A percentile compares a stretch with the other conserved stretches of the same genome.
Conservation (phyloP, 495 filamentous ascomycete genomes). For the Hyaloscypha hepaticicola region DNA sequence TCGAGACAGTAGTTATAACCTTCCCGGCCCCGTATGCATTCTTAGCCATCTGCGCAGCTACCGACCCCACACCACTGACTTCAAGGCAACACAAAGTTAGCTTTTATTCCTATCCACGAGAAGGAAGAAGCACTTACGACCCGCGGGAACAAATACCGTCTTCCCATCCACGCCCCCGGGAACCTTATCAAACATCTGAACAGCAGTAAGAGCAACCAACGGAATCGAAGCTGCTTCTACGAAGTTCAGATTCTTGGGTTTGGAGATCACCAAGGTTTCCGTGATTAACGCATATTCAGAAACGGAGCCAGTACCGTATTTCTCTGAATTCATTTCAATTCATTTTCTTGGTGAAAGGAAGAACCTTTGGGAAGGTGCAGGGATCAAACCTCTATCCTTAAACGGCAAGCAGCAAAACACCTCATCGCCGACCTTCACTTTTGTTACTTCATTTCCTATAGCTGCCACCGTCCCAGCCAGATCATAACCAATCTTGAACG, state of each 20-base stretch:
- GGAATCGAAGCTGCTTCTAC: slow-evolving; percentile 38
- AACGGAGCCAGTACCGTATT: slow-evolving; percentile 29
- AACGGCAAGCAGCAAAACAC: slow-evolving; percentile 41
- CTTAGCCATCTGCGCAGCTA: slow-evolving; percentile 50
- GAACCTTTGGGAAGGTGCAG: slow-evolving; percentile 1
- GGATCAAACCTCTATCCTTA: slow-evolving; percentile 12
- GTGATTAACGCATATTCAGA: slow-evolving; percentile 40
- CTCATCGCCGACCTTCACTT: slow-evolving; percentile 48
- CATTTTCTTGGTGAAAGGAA: not conserved
- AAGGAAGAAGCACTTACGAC: slow-evolving; percentile 26
- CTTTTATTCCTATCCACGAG: not conserved
- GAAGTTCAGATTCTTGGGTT: slow-evolving; percentile 38
- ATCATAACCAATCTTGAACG: slow-evolving; percentile 45
- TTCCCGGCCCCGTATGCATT: slow-evolving; percentile 47
- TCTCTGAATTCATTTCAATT: slow-evolving; percentile 9
- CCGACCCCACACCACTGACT: slow-evolving; percentile 49
- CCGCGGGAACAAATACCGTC: slow-evolving; percentile 53
- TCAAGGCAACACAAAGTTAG: not conserved
- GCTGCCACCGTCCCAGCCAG: slow-evolving; percentile 45
- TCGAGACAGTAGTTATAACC: slow-evolving; percentile 53
- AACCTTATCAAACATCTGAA: slow-evolving; percentile 41
- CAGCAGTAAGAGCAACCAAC: slow-evolving; percentile 39
- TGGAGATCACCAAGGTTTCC: slow-evolving; percentile 33
- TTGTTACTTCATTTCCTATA: slow-evolving; percentile 40
- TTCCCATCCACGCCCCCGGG: slow-evolving; percentile 48